Base-by-base conservation (phyloP, 768 basidiomycete species). In the Rossbeevera mucosa region DNA sequence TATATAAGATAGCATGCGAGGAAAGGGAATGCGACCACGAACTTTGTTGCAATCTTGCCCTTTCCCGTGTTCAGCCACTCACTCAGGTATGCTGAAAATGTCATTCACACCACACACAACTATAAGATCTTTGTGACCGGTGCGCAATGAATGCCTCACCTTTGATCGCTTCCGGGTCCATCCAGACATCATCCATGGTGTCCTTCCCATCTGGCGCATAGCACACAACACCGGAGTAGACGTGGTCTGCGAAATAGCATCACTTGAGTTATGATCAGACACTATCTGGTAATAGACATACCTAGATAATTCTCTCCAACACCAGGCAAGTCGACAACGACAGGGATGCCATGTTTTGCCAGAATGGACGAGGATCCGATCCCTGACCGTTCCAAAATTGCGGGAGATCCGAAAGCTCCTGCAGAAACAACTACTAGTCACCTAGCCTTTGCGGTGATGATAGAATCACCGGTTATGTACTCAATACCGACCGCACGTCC, bases 331-430 rank as follows among this genome's bases (percentile, higher is more conserved):
- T 53, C 28, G 7, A 44, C 51, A 5, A 47, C 1, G 18, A 48
- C 18, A 28, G 25, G 42, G 8, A 53, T 43, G 11, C 7, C n/a
- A 1, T 47, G 4, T 26, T 18, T 31, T 14, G 36, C 9, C 3
- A 55, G 54, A 26, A 55, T 26, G 9, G 28, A 22, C 8, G 21
- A 11, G 2, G 51, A 31, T 1, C 51, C 54, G n/a, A 55, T 47
- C 0, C 54, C 54, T 11, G 54, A 55, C 26, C 54, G 46, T 38
- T 55, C 54, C 45, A 54, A 36, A 18, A 55, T 55, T 6, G 18
- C 1, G 2, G 54, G 51, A 11, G 54, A 55, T 21, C 45, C 54
- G 2, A 55, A 47, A 2, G 51, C 40, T 7, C 51, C 54, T 1
- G 51, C 54, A 9, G 51, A 52, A 28, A 53, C 22, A 12, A 53